Base-by-base conservation (phyloP, 148 eudicot genomes). In the Silene uniflora region DNA sequence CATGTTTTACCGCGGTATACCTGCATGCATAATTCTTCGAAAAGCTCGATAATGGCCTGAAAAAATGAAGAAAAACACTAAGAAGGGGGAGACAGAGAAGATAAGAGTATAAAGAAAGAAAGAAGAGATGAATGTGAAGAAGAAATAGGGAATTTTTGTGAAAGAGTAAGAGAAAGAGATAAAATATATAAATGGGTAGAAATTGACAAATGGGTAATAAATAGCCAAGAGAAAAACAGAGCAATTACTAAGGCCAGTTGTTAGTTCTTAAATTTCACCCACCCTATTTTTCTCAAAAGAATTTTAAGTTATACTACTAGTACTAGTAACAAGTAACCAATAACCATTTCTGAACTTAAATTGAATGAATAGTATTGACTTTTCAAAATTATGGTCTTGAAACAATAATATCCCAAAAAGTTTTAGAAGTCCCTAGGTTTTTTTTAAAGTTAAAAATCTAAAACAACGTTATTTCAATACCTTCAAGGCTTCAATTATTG, bases 231-330 rank as follows among this genome's bases (percentile, higher is more conserved):
- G 8, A 56, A 24, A 62, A 66, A 65, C 76, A 64, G 60, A 25
- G 91, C 88, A 90, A 87, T 89, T 47, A 87, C 65, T 85, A 77
- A 81, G 85, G 93, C 85, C 97, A 89, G 90, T 62, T 84, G 90
- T 89, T 76, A 27, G 75, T 55, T 77, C 77, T 47, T 85, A 81
- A 82, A 75, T 84, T 82, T 77, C 84, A 80, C 78, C 87, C 49
- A 81, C 83, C 78, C 79, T 74, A 81, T 68, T 61, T 85, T 74
- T 76, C 76, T 73, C 79, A 75, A 64, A 71, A 70, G 64, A 47
- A 77, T 39, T n/a, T n/a, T n/a, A n/a, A n/a, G n/a, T n/a, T n/a
- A n/a, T n/a, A n/a, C n/a, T n/a, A n/a, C n/a, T n/a, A n/a, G n/a
- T n/a, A n/a, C n/a, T n/a, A n/a, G 46, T 47, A 81, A 81, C 72